These are phyloP conservation scores for Aspergillus sp. DNA, from an alignment of 2,329 filamentous ascomycete genomes.

Conservation along the genomic window DNA sequence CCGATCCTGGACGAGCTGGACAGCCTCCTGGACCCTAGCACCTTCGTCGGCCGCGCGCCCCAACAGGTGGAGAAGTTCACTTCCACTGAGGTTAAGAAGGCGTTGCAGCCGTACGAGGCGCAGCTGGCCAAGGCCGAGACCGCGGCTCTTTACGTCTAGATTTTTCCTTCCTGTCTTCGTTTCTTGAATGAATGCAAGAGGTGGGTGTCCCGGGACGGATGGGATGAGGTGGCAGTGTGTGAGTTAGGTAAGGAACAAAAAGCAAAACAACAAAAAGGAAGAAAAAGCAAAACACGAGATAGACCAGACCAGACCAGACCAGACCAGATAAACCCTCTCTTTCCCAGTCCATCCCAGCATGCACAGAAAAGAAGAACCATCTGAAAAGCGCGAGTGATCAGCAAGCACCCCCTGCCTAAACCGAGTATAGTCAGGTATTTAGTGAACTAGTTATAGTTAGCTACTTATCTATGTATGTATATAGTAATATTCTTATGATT, in stretches of 20 bases:
- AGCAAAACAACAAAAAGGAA: background rate
- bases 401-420: background rate
- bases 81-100: constrained; percentile 49
- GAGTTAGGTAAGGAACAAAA: no score
- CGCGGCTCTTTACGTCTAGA: constrained; percentile 23
- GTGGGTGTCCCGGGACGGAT: background rate
- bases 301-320: background rate
- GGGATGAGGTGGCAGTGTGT: no score
- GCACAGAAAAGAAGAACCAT: no score
- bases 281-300: background rate
- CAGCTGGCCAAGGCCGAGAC: constrained; percentile 37
- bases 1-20: constrained; percentile 70
- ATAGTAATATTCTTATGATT: constrained; percentile 10
- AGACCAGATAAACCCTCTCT: no score
- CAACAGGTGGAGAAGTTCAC: constrained; percentile 57
- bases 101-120: constrained; percentile 48
- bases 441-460: background rate
- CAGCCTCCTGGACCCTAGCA: constrained; percentile 62
- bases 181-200: background rate
- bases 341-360: no score
- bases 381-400: no score
- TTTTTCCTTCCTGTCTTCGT: background rate
- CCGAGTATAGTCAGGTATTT: background rate
- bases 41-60: constrained; percentile 57
- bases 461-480: constrained; percentile 1